Evolutionary conservation across 495 filamentous ascomycete genomes (phyloP).

Genomic region (Penicillium dipodomyicola): DNA sequence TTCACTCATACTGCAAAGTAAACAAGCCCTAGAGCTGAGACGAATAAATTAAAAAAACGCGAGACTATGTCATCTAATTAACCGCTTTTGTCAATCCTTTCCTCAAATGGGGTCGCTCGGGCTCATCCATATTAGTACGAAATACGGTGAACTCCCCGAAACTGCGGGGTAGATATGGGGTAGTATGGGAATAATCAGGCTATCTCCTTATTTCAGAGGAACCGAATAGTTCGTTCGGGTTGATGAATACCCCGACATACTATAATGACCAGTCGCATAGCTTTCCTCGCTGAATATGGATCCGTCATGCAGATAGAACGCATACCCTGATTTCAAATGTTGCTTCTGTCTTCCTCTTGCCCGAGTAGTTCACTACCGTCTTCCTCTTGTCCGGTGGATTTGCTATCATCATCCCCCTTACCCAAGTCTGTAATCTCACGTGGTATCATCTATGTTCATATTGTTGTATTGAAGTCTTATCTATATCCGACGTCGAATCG

Average conservation of each 20-base stretch:
- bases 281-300: neutral
- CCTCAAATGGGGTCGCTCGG: neutral
- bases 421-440: neutral
- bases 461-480: slow-evolving; percentile 3
- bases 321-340: too few relatives aligned
- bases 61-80: neutral
- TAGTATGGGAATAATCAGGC: neutral
- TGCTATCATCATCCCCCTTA: neutral
- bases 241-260: neutral
- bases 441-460: slow-evolving; percentile 4
- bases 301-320: neutral
- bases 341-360: neutral
- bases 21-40: neutral
- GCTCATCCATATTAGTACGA: neutral
- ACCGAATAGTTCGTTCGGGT: neutral
- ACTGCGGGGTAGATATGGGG: slow-evolving; percentile 3
- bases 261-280: neutral
- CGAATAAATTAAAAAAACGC: neutral
- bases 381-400: neutral
- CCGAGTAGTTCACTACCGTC: neutral
- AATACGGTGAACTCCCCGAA: neutral
- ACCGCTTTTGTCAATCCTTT: neutral
- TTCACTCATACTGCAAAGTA: neutral
- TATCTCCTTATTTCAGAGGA: too few relatives aligned
- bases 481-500: slow-evolving; percentile 20